phyloP scores from a whole-genome alignment of 208 protist species.

The Crithidia fasciculata region DNA sequence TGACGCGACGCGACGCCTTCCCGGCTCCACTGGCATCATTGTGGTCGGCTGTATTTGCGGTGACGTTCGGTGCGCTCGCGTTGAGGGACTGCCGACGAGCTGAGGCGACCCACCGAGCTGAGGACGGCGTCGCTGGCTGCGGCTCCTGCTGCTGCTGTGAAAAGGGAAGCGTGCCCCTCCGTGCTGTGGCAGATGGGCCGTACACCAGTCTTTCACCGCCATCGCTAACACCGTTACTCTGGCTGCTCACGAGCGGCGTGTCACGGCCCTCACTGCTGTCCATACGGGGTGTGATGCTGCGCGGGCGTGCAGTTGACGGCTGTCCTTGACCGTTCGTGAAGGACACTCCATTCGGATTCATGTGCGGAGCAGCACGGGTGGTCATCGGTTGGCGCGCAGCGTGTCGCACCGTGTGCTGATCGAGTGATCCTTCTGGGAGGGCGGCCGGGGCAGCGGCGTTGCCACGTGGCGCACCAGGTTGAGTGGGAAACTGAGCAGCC shows the following conservation, averaged over 20 bases:
- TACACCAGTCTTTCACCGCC: too few relatives aligned
- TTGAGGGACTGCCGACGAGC: conserved; percentile 10
- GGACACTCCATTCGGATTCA: too few relatives aligned
- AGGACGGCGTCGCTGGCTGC: background rate
- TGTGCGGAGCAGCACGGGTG: background rate
- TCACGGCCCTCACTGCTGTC: too few relatives aligned
- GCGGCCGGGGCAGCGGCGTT: background rate
- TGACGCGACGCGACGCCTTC: background rate
- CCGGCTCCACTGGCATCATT: background rate
- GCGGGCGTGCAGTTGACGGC: background rate
- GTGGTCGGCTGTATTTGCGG: background rate
- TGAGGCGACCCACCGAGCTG: background rate
- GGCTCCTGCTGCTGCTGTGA: background rate
- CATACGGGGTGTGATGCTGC: background rate
- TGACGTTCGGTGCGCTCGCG: background rate
- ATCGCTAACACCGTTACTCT: background rate
- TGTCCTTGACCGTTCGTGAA: background rate
- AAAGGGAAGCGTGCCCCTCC: background rate
- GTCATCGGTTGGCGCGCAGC: background rate
- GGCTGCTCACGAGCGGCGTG: too few relatives aligned
- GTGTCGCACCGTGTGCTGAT: background rate
- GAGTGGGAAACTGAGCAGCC: background rate
- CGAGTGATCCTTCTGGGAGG: background rate
- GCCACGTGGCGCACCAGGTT: background rate
- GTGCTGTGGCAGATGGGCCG: too few relatives aligned